Base-by-base conservation (phyloP, 2,329 filamentous ascomycete genomes). In the Cordyceps javanica region DNA sequence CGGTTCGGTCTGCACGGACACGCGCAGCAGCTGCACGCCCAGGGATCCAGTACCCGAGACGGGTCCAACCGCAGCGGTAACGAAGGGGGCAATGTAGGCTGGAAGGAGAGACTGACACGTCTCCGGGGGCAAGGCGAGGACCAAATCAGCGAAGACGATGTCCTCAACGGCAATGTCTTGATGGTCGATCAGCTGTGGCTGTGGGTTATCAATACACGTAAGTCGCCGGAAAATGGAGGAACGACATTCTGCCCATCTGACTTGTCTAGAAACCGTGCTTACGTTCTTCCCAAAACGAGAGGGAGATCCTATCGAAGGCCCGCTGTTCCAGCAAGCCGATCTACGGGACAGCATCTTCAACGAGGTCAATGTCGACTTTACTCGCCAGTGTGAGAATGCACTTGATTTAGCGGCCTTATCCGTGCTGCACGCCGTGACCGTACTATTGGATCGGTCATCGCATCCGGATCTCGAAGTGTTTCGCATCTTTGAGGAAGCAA, bases 161-260 rank as follows among this genome's bases (percentile, higher is more conserved):
- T 81, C 2, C 65, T 77, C 2, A 75, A 82, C 26, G 81, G 82
- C 0, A 85, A 86, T 39, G 75, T 83, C 3, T 67, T 87, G n/a
- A 87, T 87, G 82, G 81, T 87, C 0, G 85, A 87, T 59, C 83
- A 87, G 63, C 67, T 87, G 1, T 87, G 84, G 84, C 66, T 87
- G 0, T 83, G 80, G 80, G 77, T 75, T 0, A 73, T 83, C n/a
- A 75, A 82, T 56, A 77, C 72, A 16, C 77, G 79, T 81, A 65
- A 69, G 77, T 69, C 2, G 0, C 0, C 0, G 1, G 1, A 2
- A 25, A 51, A 26, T 16, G 14, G 4, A 14, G 8, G n/a, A 3
- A 3, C 11, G 50, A 19, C 9, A n/a, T 1, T 3, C n/a, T 8
- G 28, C 11, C 5, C 16, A 3, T n/a, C 57, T 59, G 16, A 68